Percentiles rank a stretch among this genome's conserved stretches.
phyloP scores from a whole-genome alignment of 495 filamentous ascomycete genomes.

The Aspergillus cavernicola region DNA sequence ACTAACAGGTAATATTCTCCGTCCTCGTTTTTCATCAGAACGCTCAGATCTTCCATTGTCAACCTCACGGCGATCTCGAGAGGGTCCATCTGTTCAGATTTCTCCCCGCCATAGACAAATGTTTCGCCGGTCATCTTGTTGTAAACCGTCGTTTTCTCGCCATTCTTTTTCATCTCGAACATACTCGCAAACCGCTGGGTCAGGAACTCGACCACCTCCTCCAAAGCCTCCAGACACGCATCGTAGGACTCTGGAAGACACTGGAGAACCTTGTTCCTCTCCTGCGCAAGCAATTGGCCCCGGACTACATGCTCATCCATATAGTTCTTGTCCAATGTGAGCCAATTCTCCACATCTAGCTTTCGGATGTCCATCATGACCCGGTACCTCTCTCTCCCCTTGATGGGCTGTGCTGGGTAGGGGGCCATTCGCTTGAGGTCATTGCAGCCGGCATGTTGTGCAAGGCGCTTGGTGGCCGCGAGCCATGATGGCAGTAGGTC shows the following conservation, averaged over 20 bases:
- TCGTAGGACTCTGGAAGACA: constrained; percentile 47
- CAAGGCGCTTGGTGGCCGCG: neutral
- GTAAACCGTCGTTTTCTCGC: constrained; percentile 31
- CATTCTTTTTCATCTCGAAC: constrained; percentile 36
- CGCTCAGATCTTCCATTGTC: constrained; percentile 56
- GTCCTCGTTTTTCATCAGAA: constrained; percentile 48
- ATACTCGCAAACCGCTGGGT: constrained; percentile 43
- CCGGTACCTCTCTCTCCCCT: constrained; percentile 41
- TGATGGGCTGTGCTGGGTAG: constrained; percentile 44
- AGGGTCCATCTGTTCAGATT: constrained; percentile 35
- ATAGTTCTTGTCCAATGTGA: constrained; percentile 52
- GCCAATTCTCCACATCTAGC: constrained; percentile 50
- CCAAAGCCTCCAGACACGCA: constrained; percentile 49
- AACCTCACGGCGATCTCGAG: constrained; percentile 55
- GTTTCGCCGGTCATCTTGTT: constrained; percentile 50
- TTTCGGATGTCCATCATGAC: constrained; percentile 55
- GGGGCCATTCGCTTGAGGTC: constrained; percentile 39
- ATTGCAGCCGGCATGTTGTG: constrained; percentile 13
- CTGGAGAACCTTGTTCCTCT: constrained; percentile 43
- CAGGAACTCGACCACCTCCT: constrained; percentile 49
- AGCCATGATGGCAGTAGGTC: constrained; percentile 10
- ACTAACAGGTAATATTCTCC: constrained; percentile 50
- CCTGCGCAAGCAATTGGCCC: constrained; percentile 35
- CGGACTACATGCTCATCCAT: constrained; percentile 46
- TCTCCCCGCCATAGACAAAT: constrained; percentile 34